phyloP scores from a whole-genome alignment of 1,284 basidiomycete genomes.

The Marasmius fiardii region DNA sequence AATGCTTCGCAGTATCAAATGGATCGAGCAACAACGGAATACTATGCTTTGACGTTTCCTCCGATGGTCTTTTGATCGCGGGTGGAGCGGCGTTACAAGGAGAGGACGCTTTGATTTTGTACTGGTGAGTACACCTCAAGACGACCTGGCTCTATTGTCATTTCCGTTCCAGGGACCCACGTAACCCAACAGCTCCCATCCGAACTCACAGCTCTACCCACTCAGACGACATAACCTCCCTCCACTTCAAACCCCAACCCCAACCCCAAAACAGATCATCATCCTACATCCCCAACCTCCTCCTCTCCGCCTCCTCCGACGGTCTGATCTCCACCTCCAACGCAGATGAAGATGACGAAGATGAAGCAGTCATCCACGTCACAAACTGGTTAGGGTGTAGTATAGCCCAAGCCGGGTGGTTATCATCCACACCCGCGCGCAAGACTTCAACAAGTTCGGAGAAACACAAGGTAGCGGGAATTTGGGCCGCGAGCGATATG shows the following conservation, averaged over 20 bases:
- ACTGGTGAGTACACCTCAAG: constrained; percentile 46
- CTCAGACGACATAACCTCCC: constrained; percentile 72
- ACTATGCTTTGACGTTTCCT: constrained; percentile 66
- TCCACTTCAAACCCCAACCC: constrained; percentile 59
- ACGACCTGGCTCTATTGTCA: background rate
- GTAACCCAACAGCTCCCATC: constrained; percentile 25
- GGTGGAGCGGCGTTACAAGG: constrained; percentile 68
- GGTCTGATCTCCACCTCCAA: constrained; percentile 68
- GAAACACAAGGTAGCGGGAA: constrained; percentile 19
- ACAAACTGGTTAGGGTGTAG: constrained; percentile 71
- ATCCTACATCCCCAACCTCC: constrained; percentile 30
- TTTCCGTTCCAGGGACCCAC: background rate
- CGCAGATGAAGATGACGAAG: constrained; percentile 67
- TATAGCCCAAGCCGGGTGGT: constrained; percentile 72
- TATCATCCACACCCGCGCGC: constrained; percentile 22
- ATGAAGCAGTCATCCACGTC: constrained; percentile 66
- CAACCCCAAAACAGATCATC: constrained; percentile 18
- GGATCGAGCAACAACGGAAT: constrained; percentile 43
- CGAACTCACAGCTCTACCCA: constrained; percentile 62
- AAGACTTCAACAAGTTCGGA: constrained; percentile 17
- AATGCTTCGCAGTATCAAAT: constrained; percentile 41
- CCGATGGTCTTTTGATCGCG: constrained; percentile 61
- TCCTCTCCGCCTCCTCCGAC: constrained; percentile 72
- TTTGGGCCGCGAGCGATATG: constrained; percentile 83
- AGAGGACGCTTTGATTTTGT: constrained; percentile 69